These are phyloP conservation scores for Tylopilus sp. DNA, from an alignment of 1,284 basidiomycete species.

Conservation along the genomic window DNA sequence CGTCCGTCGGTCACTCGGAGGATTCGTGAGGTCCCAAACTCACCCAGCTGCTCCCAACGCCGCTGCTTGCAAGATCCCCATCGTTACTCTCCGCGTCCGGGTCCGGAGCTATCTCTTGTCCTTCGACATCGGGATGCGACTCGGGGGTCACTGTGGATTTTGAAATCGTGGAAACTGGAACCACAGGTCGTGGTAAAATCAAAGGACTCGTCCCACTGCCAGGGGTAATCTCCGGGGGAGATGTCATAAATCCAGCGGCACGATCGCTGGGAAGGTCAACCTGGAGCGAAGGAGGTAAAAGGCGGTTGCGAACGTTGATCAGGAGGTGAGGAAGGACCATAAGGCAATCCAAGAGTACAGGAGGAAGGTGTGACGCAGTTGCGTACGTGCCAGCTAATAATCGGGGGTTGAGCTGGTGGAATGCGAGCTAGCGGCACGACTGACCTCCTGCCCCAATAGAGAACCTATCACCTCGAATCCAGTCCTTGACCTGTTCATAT, in stretches of 20 bases:
- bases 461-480: conserved; percentile 60
- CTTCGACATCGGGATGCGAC: conserved; percentile 15
- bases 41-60: conserved; percentile 62
- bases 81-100: conserved; percentile 62
- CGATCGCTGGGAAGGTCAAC: conserved; percentile 19
- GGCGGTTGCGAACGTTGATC: conserved; percentile 55
- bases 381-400: conserved; percentile 59
- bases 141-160: conserved; percentile 2
- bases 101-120: conserved; percentile 49
- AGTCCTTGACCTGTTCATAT: conserved; percentile 39
- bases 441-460: conserved; percentile 72
- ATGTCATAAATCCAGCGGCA: conserved; percentile 17
- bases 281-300: conserved; percentile 47
- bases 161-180: neutral
- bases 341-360: conserved; percentile 58
- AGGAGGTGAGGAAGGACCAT: conserved; percentile 64
- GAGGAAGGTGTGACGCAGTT: conserved; percentile 65
- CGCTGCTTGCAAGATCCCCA: conserved; percentile 41
- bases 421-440: conserved; percentile 17
- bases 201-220: neutral
- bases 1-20: conserved; percentile 15
- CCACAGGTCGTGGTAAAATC: conserved; percentile 8
- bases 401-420: conserved; percentile 3
- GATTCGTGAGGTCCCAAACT: conserved; percentile 41
- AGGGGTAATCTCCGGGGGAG: conserved; percentile 6